phyloP scores from a whole-genome alignment of 2,329 filamentous ascomycete genomes.

The Venturiaceae sp. region DNA sequence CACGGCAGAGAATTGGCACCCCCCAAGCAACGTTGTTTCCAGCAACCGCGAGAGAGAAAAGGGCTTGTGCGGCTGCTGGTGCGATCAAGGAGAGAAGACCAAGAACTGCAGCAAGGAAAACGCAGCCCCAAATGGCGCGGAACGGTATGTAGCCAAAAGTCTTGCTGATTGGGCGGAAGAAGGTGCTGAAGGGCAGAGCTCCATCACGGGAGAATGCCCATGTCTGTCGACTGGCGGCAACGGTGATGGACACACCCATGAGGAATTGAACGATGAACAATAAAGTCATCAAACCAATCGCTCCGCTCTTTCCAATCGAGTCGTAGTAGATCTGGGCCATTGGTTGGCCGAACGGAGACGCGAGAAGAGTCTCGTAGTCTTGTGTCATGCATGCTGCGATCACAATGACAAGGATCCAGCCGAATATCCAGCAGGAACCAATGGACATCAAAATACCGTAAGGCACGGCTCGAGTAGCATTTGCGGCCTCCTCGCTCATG shows the following conservation, averaged over 20 bases:
- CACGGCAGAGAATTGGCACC: slow-evolving; percentile 46
- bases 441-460: slow-evolving; percentile 49
- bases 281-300: slow-evolving; percentile 48
- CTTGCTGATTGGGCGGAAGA: slow-evolving; percentile 46
- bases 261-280: slow-evolving; percentile 53
- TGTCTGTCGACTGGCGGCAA: slow-evolving; percentile 49
- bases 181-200: slow-evolving; percentile 49
- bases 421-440: slow-evolving; percentile 45
- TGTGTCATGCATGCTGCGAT: slow-evolving; percentile 47
- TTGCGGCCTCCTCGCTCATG: slow-evolving; percentile 48
- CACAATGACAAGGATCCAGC: slow-evolving; percentile 48
- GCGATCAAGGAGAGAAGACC: slow-evolving; percentile 51
- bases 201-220: slow-evolving; percentile 57
- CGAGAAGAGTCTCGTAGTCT: slow-evolving; percentile 39
- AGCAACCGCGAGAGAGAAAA: slow-evolving; percentile 51
- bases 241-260: slow-evolving; percentile 49
- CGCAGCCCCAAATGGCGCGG: slow-evolving; percentile 45
- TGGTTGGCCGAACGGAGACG: slow-evolving; percentile 46
- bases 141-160: slow-evolving; percentile 48
- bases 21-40: slow-evolving; percentile 54
- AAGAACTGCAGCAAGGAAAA: slow-evolving; percentile 40
- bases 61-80: slow-evolving; percentile 45
- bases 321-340: slow-evolving; percentile 54
- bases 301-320: slow-evolving; percentile 48
- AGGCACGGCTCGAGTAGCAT: slow-evolving; percentile 47